Evolutionary conservation across 2,329 filamentous ascomycete species (phyloP), one percentile per base, ranked within the genome.

Genomic region (Apiospora phragmitis): DNA sequence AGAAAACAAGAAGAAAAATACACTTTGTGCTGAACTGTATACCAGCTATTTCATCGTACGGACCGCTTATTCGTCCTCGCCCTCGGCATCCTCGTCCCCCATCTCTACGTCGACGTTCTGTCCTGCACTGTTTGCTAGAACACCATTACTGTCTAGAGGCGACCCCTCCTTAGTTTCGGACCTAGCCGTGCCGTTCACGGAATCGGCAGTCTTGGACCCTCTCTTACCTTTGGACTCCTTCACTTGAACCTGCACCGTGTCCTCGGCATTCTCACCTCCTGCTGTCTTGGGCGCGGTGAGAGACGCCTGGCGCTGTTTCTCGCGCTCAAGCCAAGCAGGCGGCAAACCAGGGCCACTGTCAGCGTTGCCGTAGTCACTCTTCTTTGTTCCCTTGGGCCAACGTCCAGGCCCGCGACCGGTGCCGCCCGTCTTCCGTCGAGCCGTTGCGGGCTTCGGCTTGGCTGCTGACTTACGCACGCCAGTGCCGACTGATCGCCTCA

Each of bases 341-440:
- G 90, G 89, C 24, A 91, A 80, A 2, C 90, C 90, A 2, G 90
- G 90, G 1, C 89, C 90, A 74, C 89, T 91, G 43, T 89, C 88
- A 0, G 90, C 90, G 72, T 91, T 91, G 0, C 89, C 89, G 70
- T 92, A 92, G 75, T 92, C 90, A 49, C 87, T 87, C 78, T 92
- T 92, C 79, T 91, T 92, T 0, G 89, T 91, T 6, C 90, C 90
- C 77, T 91, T 92, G 0, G 90, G 90, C 89, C 89, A 92, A 55
- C 90, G 85, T 0, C 90, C 90, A 1, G 90, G 90, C 0, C 90
- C 90, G 68, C 90, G 86, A 2, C 90, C 90, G 0, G 90, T 92
- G 4, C 90, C 89, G 2, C 90, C 89, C 6, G 85, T 83, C 79
- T 88, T 90, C 62, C 88, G 83, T 68, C 87, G 85, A n/a, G 82